Evolutionary conservation across 139 green algal species (phyloP).

Genomic region (Chlamydomonas sphaeroides): DNA sequence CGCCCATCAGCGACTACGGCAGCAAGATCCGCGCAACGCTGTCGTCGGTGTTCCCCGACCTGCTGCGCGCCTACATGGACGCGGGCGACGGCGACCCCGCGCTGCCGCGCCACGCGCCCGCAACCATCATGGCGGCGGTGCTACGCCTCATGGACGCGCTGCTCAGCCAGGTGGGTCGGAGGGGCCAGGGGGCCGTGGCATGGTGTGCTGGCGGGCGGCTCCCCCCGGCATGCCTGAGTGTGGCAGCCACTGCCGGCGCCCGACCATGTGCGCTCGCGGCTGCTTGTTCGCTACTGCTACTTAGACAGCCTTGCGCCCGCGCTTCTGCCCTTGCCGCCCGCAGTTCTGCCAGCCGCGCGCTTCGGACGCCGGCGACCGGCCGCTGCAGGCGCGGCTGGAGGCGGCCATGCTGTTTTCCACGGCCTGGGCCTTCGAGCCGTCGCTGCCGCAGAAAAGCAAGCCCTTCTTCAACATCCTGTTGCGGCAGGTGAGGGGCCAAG

Average conservation of each 20-base stretch:
- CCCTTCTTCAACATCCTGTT: conserved; percentile 63
- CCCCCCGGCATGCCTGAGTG: no score
- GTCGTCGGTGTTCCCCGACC: conserved; percentile 42
- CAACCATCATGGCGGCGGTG: conserved; percentile 27
- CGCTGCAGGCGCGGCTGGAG: conserved; percentile 43
- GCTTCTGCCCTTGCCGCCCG: not conserved
- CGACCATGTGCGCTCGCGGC: no score
- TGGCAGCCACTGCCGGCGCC: no score
- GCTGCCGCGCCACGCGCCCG: conserved; percentile 33
- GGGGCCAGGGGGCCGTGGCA: no score
- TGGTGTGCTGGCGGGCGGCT: no score
- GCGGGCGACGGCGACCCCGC: not conserved
- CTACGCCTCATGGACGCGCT: conserved; percentile 43
- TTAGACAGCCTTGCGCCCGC: no score
- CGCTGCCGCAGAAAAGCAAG: conserved; percentile 38
- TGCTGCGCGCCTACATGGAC: conserved; percentile 47
- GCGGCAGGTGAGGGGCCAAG: conserved; percentile 30
- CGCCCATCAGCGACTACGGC: conserved; percentile 6
- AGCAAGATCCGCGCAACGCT: conserved; percentile 44
- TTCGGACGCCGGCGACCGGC: conserved; percentile 19
- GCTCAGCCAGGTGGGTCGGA: conserved; percentile 3
- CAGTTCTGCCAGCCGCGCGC: conserved; percentile 16
- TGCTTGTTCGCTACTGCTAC: no score
- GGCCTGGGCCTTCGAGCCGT: conserved; percentile 56
- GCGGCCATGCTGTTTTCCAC: conserved; percentile 40